These are phyloP conservation scores for Dipteronia sinensis DNA, from an alignment of 345 rosid species.

Conservation along the genomic window DNA sequence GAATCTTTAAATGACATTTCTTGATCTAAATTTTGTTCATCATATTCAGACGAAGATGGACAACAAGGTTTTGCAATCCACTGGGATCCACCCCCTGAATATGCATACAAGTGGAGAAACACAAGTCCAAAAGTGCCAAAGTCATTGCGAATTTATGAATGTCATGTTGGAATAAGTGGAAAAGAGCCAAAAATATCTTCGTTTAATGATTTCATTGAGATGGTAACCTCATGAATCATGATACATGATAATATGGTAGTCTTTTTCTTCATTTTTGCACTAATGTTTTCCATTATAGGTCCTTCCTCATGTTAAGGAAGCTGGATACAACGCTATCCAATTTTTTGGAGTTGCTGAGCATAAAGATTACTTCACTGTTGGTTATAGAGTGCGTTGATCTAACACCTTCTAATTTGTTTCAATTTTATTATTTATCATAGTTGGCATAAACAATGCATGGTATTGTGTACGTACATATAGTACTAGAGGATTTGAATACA, in stretches of 20 bases:
- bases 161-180: conserved; percentile 97
- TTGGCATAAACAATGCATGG: not conserved
- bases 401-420: not conserved
- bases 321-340: conserved; percentile 95
- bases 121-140: conserved; percentile 57
- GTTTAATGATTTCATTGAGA: conserved; percentile 73
- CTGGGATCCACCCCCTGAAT: conserved; percentile 94
- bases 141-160: conserved; percentile 91
- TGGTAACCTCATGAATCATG: conserved; percentile 44
- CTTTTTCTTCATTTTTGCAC: conserved; percentile 4
- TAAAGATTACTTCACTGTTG: conserved; percentile 91
- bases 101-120: conserved; percentile 79
- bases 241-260: conserved; percentile 15
- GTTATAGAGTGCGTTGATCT: conserved; percentile 73
- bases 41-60: conserved; percentile 58
- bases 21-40: conserved; percentile 19
- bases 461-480: not conserved
- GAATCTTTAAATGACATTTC: not conserved
- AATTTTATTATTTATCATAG: not conserved
- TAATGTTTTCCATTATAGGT: conserved; percentile 46
- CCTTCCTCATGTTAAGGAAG: conserved; percentile 86
- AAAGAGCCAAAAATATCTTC: conserved; percentile 77
- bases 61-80: conserved; percentile 86
- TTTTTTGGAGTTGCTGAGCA: conserved; percentile 91
- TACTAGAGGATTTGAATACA: not conserved